These are phyloP conservation scores for Cucumis melo DNA, from an alignment of 306 rosid species.

Conservation along the genomic window DNA sequence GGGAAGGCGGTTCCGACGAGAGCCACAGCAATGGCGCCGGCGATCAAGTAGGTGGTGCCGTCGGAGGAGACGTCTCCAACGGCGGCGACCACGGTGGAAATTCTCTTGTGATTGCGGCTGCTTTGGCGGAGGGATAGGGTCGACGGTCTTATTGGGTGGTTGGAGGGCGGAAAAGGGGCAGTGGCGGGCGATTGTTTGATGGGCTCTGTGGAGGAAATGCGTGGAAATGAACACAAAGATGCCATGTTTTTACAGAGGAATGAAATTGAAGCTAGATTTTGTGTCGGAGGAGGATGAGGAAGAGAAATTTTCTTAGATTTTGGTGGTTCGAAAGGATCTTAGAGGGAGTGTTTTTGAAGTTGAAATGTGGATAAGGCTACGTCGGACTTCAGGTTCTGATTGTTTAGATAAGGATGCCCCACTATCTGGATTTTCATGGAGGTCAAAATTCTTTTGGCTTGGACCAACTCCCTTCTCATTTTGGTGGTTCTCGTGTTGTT, in stretches of 20 bases:
- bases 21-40: conserved; percentile 64
- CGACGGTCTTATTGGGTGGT: background rate
- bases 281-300: background rate
- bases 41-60: conserved; percentile 51
- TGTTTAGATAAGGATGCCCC: conserved; percentile 46
- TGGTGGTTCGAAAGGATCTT: background rate
- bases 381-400: conserved; percentile 23
- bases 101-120: conserved; percentile 17
- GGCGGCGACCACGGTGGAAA: conserved; percentile 48
- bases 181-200: background rate
- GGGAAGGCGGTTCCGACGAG: conserved; percentile 86
- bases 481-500: too few relatives aligned
- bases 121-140: background rate
- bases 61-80: conserved; percentile 66
- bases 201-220: background rate
- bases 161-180: background rate
- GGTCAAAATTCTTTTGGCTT: background rate
- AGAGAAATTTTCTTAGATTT: background rate
- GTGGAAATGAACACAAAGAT: background rate
- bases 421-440: background rate
- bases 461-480: background rate
- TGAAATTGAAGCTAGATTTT: background rate
- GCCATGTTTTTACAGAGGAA: background rate
- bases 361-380: conserved; percentile 49
- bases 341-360: conserved; percentile 1